Evolutionary conservation across 2,329 filamentous ascomycete species (phyloP), one percentile per base, ranked within the genome.

Genomic region (Aspergillus awamori): DNA sequence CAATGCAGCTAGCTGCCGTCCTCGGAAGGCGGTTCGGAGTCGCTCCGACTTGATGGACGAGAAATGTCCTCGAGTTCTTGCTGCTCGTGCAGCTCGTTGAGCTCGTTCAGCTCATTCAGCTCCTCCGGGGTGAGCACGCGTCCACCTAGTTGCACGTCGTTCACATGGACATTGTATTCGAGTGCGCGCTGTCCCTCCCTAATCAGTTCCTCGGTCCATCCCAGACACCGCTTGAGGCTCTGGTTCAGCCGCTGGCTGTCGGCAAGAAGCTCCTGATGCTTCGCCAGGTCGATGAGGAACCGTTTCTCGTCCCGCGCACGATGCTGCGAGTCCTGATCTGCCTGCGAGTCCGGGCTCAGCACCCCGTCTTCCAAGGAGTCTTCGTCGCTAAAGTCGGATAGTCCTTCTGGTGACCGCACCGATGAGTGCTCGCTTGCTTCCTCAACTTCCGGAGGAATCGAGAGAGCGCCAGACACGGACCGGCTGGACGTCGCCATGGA

Each of bases 211-310:
- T 99, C 94, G 0, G 93, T 96, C 86, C 92, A 94, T 66, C 88
- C 88, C 36, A 97, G 83, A 75, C 95, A 99, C 52, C 92, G 86
- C 75, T 92, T 96, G 49, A 99, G 84, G 74, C 91, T 96, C 74
- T 96, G 91, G 73, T 97, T 98, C 82, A 98, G 93, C 79, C 93
- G 96, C 72, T 97, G 93, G 67, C 90, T 95, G 74, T 97, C 93
- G 41, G 93, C 82, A 8, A 99, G 85, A 1, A 98, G 82, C 71
- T 97, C 90, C 67, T 93, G 91, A 74, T 99, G 95, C 72, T 93
- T 94, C 3, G 88, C 85, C 0, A 99, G 83, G 75, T 99, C 95
- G 4, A 93, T 83, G 68, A 90, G 86, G n/a, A 98, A 82, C 30
- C 92, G 87, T 67, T 89, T 89, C 73, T 97, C 92, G 66, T 98